Evolutionary conservation across 1,284 basidiomycete species (phyloP), one percentile per base, ranked within the genome.

Genomic region (Rhodotorula sp.): DNA sequence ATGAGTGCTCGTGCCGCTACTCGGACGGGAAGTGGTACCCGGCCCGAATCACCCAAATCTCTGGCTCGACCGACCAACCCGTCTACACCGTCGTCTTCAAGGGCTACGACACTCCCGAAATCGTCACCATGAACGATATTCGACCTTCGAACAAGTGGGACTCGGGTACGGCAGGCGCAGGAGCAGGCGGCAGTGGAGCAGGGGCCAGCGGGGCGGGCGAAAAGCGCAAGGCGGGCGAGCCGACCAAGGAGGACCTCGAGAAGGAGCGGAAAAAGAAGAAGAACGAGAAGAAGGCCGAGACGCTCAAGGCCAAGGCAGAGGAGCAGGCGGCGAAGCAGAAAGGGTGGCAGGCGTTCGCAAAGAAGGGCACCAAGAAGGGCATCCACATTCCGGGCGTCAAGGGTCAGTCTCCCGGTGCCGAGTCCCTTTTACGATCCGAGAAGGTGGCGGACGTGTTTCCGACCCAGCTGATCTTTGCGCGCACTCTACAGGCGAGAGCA

Each of bases 301-400:
- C 94, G 86, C 94, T 94, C 85, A 92, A 91, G 85, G 87, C 88
- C 26, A 96, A 96, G 83, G 89, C 93, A 15, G 91, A 93, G 80
- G 93, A 96, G 80, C 92, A 95, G 82, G 87, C 86, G 64, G 86
- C 87, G 71, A 96, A 96, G 84, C 92, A 97, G 84, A 88, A 87
- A 75, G 90, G 89, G 29, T 99, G 96, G 96, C 92, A 97, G 83
- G 94, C 93, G 84, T 99, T 99, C 85, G 91, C 95, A 18, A 96
- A 95, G 84, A 97, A 97, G 84, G 89, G 91, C 48, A 90, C 92
- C 80, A 95, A 92, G 87, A 98, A 98, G 84, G 94, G 94, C 14
- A 89, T 94, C 51, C 90, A 89, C 83, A 91, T 91, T 77, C 77
- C 78, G 3, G 78, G 78, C 16, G 65, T 79, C 47, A 58, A 91